phyloP scores from a whole-genome alignment of 2,329 filamentous ascomycete genomes.

The Nannizzia gypsea region DNA sequence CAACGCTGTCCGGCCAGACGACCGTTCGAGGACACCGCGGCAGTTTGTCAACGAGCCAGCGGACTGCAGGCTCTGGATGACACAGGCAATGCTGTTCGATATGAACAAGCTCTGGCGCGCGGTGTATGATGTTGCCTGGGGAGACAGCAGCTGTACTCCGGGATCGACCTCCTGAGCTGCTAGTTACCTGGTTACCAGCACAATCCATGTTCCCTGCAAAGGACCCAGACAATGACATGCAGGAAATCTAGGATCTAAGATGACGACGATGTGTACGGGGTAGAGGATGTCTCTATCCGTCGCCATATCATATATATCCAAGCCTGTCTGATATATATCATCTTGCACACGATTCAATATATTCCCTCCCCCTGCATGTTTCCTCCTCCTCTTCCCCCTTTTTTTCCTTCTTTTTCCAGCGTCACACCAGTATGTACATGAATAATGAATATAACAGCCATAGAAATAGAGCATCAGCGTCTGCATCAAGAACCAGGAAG shows the following conservation, averaged over 20 bases:
- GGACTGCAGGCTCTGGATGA: conserved; percentile 51
- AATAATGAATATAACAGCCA: background rate
- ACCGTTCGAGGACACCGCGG: conserved; percentile 35
- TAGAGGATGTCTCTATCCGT: background rate
- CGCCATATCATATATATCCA: background rate
- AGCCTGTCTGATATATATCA: background rate
- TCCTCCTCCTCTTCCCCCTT: background rate
- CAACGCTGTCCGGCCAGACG: conserved; percentile 36
- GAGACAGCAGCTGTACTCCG: conserved; percentile 26
- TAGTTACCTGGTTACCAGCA: no score
- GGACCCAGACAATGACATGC: no score
- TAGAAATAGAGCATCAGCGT: background rate
- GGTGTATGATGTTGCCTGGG: conserved; percentile 30
- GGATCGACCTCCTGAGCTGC: conserved; percentile 4
- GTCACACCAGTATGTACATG: background rate
- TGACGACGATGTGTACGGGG: no score
- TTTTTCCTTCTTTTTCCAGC: background rate
- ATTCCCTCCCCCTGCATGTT: background rate
- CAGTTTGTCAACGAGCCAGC: conserved; percentile 53
- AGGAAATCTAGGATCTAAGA: no score
- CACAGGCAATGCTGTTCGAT: conserved; percentile 41
- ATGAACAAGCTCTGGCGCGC: conserved; percentile 43
- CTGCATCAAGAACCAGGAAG: no score
- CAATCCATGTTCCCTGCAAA: background rate
- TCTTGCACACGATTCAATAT: background rate